A percentile compares a stretch with the other conserved stretches of the same genome.
phyloP scores from a whole-genome alignment of 148 eudicot species.

The Diospyros lotus region DNA sequence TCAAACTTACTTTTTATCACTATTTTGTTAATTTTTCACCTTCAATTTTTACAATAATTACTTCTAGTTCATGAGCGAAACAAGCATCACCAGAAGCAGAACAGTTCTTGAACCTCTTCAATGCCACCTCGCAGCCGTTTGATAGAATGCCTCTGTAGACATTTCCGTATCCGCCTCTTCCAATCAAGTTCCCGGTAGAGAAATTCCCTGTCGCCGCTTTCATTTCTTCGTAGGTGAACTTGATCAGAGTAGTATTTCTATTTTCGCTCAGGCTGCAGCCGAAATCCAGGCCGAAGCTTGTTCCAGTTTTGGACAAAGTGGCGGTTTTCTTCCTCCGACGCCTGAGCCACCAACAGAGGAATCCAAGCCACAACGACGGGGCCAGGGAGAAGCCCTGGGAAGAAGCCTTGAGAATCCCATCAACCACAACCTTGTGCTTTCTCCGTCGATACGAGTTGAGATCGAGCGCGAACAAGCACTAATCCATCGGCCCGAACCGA shows the following conservation, averaged over 20 bases:
- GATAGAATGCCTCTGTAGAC: not conserved
- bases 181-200: not conserved
- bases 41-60: not conserved
- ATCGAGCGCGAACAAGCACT: not conserved
- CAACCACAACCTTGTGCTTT: not conserved
- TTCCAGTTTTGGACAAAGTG: not conserved
- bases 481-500: not conserved
- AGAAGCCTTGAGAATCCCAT: not conserved
- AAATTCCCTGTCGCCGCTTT: not conserved
- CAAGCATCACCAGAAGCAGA: not conserved
- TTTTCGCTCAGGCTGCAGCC: not conserved
- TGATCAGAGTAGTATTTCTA: not conserved
- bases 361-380: not conserved
- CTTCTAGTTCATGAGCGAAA: not conserved
- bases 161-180: slow-evolving; percentile 4
- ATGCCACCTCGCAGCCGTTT: not conserved
- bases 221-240: not conserved
- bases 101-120: not conserved
- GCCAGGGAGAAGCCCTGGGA: not conserved
- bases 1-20: too few species aligned
- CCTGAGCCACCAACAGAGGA: not conserved
- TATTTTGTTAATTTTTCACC: too few species aligned
- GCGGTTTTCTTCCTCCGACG: not conserved
- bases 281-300: not conserved
- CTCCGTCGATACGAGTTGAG: not conserved